Base-by-base conservation (phyloP, 2,329 filamentous ascomycete genomes). In the Penicillium sp. region DNA sequence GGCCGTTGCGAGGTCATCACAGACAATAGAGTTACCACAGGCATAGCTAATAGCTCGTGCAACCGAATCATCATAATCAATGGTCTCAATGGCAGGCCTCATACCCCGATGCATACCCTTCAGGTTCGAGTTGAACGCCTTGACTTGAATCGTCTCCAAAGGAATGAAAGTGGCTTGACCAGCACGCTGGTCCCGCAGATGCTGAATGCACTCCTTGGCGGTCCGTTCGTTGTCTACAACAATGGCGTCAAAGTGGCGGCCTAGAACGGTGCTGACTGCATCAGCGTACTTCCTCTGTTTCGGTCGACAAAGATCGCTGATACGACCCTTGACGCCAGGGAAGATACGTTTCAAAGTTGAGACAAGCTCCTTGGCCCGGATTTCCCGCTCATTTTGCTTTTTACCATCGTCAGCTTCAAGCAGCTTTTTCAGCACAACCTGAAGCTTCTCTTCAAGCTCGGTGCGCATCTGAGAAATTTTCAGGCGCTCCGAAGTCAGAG, bases 221-320 rank as follows among this genome's bases (percentile, higher is more conserved):
- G 91, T 95, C 79, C 95, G 96, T 77, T 98, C 93, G 1, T 92
- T 94, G 70, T 99, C 95, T 10, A 98, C 94, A 52, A 99, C 88
- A 46, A 99, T 90, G 0, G 93, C 91, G 75, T 99, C 94, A 74
- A 97, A 97, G 72, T 98, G 91, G 57, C 92, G 88, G 54, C 95
- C 95, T 4, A 99, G 85, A 6, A 96, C 93, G 25, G 92, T 96
- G 70, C 92, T 92, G 65, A 99, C 91, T 49, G 95, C 95, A 68
- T 95, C 92, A 65, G 95, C 91, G 71, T 89, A 99, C 76, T 97
- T 98, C 79, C 96, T 97, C 79, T 97, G 92, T 77, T 97, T 98
- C 1, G 95, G 94, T 67, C 92, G 93, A 80, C 95, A 97, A 45
- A 99, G 85, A 66, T 97, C 92, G 64, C 92, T 92, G 49, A 98